A percentile compares a stretch with the other conserved stretches of the same genome.
Conservation (phyloP, 2,329 filamentous ascomycete genomes). For the Colletotrichum echinochloae region DNA sequence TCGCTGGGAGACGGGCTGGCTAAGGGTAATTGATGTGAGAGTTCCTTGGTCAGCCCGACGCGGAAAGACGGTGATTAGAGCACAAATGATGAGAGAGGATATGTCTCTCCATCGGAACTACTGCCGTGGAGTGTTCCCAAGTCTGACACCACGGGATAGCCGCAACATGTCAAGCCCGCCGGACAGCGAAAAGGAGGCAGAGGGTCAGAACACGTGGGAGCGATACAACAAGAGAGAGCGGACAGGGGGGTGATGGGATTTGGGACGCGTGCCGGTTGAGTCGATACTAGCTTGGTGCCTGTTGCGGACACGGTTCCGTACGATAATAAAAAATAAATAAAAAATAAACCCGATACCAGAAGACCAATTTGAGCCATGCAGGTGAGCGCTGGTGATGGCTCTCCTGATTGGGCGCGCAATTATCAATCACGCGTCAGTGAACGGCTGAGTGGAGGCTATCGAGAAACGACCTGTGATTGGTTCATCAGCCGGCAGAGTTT, state of each 20-base stretch:
- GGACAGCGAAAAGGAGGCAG: neutral
- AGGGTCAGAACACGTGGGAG: conserved; percentile 3
- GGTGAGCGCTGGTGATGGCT: neutral
- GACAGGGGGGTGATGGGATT: neutral
- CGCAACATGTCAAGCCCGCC: neutral
- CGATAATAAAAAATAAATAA: too few relatives aligned
- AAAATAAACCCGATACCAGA: too few relatives aligned
- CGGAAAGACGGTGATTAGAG: neutral
- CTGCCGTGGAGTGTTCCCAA: neutral
- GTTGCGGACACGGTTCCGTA: neutral
- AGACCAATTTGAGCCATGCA: neutral
- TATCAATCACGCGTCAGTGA: conserved; percentile 9
- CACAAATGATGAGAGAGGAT: neutral
- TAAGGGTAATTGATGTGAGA: neutral
- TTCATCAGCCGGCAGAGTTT: neutral
- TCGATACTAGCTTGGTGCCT: conserved; percentile 4
- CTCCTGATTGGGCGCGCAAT: conserved; percentile 11
- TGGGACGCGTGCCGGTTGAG: conserved; percentile 14
- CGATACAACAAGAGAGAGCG: neutral
- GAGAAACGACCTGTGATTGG: conserved; percentile 8
- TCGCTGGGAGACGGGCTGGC: neutral
- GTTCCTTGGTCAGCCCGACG: neutral
- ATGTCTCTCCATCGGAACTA: neutral
- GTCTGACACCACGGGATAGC: neutral
- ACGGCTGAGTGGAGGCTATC: neutral